phyloP scores from a whole-genome alignment of 306 rosid genomes.

The Argentina anserina region DNA sequence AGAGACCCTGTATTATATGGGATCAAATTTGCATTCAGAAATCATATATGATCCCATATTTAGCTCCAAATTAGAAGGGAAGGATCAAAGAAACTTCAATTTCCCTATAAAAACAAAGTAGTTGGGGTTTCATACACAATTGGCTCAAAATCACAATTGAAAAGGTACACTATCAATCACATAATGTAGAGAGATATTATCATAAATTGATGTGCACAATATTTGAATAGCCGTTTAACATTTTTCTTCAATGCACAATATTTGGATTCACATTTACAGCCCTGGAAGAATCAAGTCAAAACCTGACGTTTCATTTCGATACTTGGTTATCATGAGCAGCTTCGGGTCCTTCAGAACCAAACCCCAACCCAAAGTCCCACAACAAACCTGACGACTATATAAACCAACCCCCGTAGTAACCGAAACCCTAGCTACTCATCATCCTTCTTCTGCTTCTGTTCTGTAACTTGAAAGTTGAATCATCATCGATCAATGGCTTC shows the following conservation, averaged over 20 bases:
- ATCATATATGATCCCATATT: background rate
- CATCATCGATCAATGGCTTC: slow-evolving; percentile 1
- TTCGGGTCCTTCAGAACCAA: slow-evolving; percentile 1
- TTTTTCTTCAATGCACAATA: background rate
- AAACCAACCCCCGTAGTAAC: background rate
- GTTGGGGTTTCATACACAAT: background rate
- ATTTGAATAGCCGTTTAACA: background rate
- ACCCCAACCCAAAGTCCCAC: background rate
- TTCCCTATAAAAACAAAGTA: background rate
- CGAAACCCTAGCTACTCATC: background rate
- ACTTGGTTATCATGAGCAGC: background rate
- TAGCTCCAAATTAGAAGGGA: background rate
- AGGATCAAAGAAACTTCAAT: background rate
- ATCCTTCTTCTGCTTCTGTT: background rate
- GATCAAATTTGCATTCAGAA: background rate
- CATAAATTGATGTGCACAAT: background rate
- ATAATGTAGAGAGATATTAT: background rate
- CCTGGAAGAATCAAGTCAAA: background rate
- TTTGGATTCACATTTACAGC: slow-evolving; percentile 7
- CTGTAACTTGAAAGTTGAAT: background rate
- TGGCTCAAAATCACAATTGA: background rate
- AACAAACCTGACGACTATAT: background rate
- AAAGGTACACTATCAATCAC: background rate
- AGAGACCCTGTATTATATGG: too few relatives aligned
- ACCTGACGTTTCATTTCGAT: background rate